Evolutionary conservation across 2,329 filamentous ascomycete species (phyloP).

Genomic region (Gaeumannomyces sp.): DNA sequence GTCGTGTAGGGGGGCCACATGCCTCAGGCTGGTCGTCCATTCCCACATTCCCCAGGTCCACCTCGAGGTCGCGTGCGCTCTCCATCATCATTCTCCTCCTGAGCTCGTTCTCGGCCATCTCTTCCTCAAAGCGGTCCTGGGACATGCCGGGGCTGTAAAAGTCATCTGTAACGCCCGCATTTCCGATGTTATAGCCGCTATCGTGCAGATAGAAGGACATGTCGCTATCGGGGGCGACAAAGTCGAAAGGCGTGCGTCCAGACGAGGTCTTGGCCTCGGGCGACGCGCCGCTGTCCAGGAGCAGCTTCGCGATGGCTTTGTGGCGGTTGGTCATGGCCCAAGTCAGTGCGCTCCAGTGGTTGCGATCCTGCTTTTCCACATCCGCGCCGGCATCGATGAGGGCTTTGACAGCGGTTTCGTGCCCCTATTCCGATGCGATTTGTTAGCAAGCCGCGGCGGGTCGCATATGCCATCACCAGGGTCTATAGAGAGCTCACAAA

Average conservation of each 20-base stretch:
- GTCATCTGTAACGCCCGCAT: slow-evolving; percentile 73
- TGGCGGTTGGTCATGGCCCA: slow-evolving; percentile 99
- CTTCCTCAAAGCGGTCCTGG: slow-evolving; percentile 92
- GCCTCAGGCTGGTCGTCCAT: slow-evolving; percentile 94
- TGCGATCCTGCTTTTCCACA: slow-evolving; percentile 90
- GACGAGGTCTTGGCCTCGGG: slow-evolving; percentile 92
- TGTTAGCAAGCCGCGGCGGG: slow-evolving; percentile 2
- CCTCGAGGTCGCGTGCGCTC: slow-evolving; percentile 92
- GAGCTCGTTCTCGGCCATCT: slow-evolving; percentile 94
- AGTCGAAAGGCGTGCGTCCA: slow-evolving; percentile 90
- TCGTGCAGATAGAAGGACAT: slow-evolving; percentile 94
- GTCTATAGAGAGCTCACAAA: slow-evolving; percentile 57
- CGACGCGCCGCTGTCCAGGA: slow-evolving; percentile 92
- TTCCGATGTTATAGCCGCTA: slow-evolving; percentile 86
- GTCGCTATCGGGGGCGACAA: slow-evolving; percentile 90
- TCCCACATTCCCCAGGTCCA: slow-evolving; percentile 90
- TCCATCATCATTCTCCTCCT: slow-evolving; percentile 98
- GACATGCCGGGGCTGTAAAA: slow-evolving; percentile 91
- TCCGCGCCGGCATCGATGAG: slow-evolving; percentile 80
- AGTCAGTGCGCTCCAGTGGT: slow-evolving; percentile 97
- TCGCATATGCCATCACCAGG: slow-evolving; percentile 13
- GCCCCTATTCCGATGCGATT: slow-evolving; percentile 50
- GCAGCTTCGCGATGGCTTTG: slow-evolving; percentile 87
- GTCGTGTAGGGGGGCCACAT: slow-evolving; percentile 14
- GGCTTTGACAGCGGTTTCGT: slow-evolving; percentile 79